Evolutionary conservation across 2,329 filamentous ascomycete genomes (phyloP).

Genomic region (Alternaria sp.): DNA sequence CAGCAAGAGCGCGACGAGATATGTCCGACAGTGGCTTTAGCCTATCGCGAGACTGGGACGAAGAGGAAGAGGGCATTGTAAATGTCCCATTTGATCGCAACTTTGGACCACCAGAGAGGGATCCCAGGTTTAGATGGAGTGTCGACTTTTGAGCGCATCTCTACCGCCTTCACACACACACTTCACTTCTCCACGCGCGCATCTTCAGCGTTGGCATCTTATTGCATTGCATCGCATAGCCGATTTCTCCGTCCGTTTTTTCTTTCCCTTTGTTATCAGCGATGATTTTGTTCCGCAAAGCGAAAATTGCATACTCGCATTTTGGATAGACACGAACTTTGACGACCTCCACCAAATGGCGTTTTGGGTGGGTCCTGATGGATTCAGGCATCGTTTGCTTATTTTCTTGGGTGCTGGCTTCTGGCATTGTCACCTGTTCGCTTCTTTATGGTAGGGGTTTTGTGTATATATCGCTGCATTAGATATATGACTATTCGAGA

Average conservation of each 20-base stretch:
- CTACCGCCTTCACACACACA: neutral
- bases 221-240: neutral
- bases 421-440: neutral
- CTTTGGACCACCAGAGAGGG: slow-evolving; percentile 40
- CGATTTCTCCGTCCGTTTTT: neutral
- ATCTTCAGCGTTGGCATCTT: neutral
- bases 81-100: slow-evolving; percentile 43
- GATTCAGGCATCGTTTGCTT: neutral
- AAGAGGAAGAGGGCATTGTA: slow-evolving; percentile 24
- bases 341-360: neutral
- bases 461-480: slow-evolving; percentile 3
- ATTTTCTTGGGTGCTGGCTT: neutral
- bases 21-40: slow-evolving; percentile 30
- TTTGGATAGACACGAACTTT: slow-evolving; percentile 10
- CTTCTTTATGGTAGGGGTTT: neutral
- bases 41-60: slow-evolving; percentile 26
- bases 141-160: slow-evolving; percentile 48
- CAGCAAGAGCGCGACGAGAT: slow-evolving; percentile 14
- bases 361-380: neutral
- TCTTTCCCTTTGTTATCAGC: neutral
- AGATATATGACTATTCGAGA: neutral
- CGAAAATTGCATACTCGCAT: slow-evolving; percentile 7
- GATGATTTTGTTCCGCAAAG: neutral
- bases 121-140: slow-evolving; percentile 50
- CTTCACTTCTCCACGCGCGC: neutral